Conservation (phyloP, 2,329 filamentous ascomycete species). For the Aurifilum marmelostoma region DNA sequence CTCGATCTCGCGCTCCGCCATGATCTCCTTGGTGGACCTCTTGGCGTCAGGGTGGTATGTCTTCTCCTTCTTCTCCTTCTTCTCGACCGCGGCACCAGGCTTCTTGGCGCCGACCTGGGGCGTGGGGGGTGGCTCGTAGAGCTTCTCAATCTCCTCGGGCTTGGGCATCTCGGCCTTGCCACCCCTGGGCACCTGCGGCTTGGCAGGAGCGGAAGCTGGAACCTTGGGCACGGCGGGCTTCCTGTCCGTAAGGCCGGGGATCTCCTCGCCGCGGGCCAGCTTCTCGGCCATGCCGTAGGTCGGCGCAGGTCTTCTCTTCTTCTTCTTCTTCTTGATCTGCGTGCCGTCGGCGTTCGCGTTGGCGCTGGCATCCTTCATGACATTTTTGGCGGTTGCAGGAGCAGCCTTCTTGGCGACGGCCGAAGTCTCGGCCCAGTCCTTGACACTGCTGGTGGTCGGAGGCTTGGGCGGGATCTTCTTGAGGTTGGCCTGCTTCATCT, state of each 20-base stretch:
- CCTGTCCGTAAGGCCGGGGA: constrained; percentile 26
- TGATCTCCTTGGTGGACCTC: constrained; percentile 24
- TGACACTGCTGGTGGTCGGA: constrained; percentile 19
- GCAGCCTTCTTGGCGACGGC: background rate
- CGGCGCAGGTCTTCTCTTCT: constrained; percentile 27
- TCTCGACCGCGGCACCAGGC: background rate
- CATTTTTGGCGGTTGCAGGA: constrained; percentile 15
- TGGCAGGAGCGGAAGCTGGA: constrained; percentile 2
- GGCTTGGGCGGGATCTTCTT: constrained; percentile 13
- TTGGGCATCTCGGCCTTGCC: constrained; percentile 19
- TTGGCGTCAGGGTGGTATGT: constrained; percentile 22
- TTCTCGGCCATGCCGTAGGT: constrained; percentile 26
- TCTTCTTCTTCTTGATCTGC: constrained; percentile 29
- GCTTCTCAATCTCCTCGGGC: constrained; percentile 20
- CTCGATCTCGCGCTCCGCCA: constrained; percentile 22
- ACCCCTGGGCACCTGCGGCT: constrained; percentile 10
- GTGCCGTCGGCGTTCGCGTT: constrained; percentile 16
- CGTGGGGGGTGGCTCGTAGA: constrained; percentile 8
- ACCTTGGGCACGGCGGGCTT: constrained; percentile 17
- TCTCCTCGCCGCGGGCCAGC: constrained; percentile 26
- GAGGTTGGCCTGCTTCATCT: constrained; percentile 7
- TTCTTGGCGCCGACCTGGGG: constrained; percentile 20
- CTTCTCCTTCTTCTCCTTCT: constrained; percentile 27
- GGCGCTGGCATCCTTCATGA: constrained; percentile 15
- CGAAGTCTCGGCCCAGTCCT: constrained; percentile 22